These are phyloP conservation scores for Colletotrichum tofieldiae DNA, from an alignment of 2,329 filamentous ascomycete species.

Conservation along the genomic window DNA sequence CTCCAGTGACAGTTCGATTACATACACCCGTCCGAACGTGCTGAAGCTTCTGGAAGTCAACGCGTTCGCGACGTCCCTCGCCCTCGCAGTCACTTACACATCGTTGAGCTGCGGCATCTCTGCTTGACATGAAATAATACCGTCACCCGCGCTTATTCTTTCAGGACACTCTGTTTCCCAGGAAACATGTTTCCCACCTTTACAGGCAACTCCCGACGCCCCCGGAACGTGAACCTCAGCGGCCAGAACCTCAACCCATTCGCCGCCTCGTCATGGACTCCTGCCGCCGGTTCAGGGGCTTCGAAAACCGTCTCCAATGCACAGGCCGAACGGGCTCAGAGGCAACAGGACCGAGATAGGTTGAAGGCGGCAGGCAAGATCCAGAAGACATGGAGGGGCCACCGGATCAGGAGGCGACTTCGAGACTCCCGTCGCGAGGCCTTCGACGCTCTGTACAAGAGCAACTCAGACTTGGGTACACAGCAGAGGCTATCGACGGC, in stretches of 20 bases:
- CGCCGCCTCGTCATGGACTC: slow-evolving; percentile 72
- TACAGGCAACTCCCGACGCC: slow-evolving; percentile 87
- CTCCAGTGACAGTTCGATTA: slow-evolving; percentile 40
- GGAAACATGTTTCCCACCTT: slow-evolving; percentile 89
- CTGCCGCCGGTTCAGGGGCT: slow-evolving; percentile 72
- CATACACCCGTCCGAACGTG: slow-evolving; percentile 40
- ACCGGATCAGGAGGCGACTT: slow-evolving; percentile 73
- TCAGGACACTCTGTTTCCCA: slow-evolving; percentile 7
- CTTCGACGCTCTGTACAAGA: slow-evolving; percentile 74
- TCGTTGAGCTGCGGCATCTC: neutral
- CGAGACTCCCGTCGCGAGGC: slow-evolving; percentile 70
- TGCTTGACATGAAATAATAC: slow-evolving; percentile 25
- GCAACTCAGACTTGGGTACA: slow-evolving; percentile 51
- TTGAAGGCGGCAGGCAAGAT: slow-evolving; percentile 81
- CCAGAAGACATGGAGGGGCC: slow-evolving; percentile 87
- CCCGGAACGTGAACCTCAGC: slow-evolving; percentile 94
- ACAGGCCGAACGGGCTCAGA: slow-evolving; percentile 85
- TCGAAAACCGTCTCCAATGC: slow-evolving; percentile 87
- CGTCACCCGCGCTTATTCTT: neutral
- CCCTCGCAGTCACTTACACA: neutral
- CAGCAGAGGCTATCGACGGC: slow-evolving; percentile 57
- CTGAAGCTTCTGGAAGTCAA: slow-evolving; percentile 43
- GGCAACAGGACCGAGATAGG: slow-evolving; percentile 86
- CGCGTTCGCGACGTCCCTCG: slow-evolving; percentile 27
- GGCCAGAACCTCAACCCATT: slow-evolving; percentile 88